phyloP scores from a whole-genome alignment of 768 basidiomycete species.

The Boletus tomentosulus region DNA sequence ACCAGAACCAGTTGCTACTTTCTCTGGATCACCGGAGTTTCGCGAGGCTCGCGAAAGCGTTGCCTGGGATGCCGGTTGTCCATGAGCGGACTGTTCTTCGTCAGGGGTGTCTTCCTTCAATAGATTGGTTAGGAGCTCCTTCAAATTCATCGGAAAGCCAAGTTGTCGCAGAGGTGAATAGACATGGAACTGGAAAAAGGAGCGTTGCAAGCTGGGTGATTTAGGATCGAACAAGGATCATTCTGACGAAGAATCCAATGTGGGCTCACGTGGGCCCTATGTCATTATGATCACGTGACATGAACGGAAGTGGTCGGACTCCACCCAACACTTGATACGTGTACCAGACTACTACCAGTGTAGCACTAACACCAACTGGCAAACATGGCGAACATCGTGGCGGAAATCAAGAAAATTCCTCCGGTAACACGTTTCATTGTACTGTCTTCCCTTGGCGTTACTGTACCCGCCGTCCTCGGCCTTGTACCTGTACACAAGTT shows the following conservation, averaged over 20 bases:
- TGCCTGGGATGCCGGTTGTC: background rate
- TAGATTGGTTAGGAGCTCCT: conserved; percentile 2
- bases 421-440: conserved; percentile 74
- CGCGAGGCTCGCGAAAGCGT: background rate
- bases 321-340: too few species aligned
- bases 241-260: too few species aligned
- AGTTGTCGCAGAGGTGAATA: background rate
- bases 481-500: conserved; percentile 51
- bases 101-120: conserved; percentile 13
- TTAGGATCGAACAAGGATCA: background rate
- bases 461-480: conserved; percentile 52
- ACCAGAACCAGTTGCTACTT: background rate
- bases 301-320: background rate
- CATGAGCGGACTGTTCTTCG: conserved; percentile 7
- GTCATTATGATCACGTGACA: background rate
- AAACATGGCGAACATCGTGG: conserved; percentile 44
- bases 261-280: background rate
- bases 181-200: conserved; percentile 9
- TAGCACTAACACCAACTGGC: background rate
- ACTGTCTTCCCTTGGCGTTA: conserved; percentile 55
- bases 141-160: conserved; percentile 13
- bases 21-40: background rate
- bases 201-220: background rate
- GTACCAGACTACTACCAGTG: too few species aligned
- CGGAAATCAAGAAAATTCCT: conserved; percentile 77